Percentiles rank a stretch among this genome's conserved stretches.
These are phyloP conservation scores for Vaccinium corymbosum DNA, from an alignment of 148 eudicot species.

Conservation along the genomic window DNA sequence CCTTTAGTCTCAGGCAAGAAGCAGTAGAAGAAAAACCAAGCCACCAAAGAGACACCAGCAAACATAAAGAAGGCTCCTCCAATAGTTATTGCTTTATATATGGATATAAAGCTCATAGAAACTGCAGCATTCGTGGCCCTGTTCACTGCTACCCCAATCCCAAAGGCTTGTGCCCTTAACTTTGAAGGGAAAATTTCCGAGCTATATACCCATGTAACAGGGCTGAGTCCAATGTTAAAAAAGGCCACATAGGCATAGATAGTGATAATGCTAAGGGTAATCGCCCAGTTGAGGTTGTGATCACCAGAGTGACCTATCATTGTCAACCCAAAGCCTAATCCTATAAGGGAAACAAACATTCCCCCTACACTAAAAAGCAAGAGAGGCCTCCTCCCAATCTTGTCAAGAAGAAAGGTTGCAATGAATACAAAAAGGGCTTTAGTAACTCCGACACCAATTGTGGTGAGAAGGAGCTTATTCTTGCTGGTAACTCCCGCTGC, in stretches of 20 bases:
- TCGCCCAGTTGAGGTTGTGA: conserved; percentile 41
- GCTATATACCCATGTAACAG: conserved; percentile 75
- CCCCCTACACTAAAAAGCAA: conserved; percentile 48
- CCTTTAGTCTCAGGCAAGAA: conserved; percentile 85
- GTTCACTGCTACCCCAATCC: conserved; percentile 75
- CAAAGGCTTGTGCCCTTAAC: conserved; percentile 61
- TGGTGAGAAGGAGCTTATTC: conserved; percentile 46
- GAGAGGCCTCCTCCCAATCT: conserved; percentile 58
- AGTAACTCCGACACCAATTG: conserved; percentile 55
- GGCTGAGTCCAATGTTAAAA: conserved; percentile 62
- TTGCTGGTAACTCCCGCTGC: conserved; percentile 51
- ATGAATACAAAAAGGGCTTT: conserved; percentile 36
- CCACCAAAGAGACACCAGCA: conserved; percentile 50
- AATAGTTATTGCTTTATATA: conserved; percentile 57
- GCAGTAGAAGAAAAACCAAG: conserved; percentile 56
- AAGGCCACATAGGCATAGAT: conserved; percentile 46
- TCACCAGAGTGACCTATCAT: conserved; percentile 24
- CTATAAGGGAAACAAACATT: conserved; percentile 29
- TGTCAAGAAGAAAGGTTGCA: conserved; percentile 47
- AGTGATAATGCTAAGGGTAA: conserved; percentile 37
- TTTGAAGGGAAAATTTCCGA: conserved; percentile 72
- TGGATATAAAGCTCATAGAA: conserved; percentile 64
- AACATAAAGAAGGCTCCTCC: conserved; percentile 78
- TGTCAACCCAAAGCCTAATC: conserved; percentile 46
- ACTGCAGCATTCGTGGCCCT: conserved; percentile 59